Percentiles rank a stretch among this genome's conserved stretches.
phyloP scores from a whole-genome alignment of 2,329 filamentous ascomycete species.

The Hypomyces perniciosus region DNA sequence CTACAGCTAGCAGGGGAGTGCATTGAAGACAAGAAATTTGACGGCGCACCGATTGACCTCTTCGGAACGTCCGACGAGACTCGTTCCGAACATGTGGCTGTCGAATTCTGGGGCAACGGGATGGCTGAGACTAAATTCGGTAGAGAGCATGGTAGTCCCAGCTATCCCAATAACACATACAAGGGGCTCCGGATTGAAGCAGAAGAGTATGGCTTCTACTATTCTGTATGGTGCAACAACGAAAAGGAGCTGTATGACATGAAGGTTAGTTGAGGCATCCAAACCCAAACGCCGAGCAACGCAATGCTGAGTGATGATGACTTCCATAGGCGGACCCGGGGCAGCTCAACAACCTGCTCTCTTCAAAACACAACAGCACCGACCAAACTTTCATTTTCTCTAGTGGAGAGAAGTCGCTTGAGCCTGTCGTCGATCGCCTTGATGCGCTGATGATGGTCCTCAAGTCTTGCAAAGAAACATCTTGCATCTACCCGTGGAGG shows the following conservation, averaged over 20 bases:
- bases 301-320: conserved; percentile 5
- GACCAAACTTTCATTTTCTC: conserved; percentile 25
- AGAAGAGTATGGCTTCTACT: conserved; percentile 54
- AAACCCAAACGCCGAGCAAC: background rate
- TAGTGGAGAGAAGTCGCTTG: conserved; percentile 13
- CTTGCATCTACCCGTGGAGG: conserved; percentile 52
- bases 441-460: conserved; percentile 54
- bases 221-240: conserved; percentile 63
- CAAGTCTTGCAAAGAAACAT: conserved; percentile 52
- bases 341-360: conserved; percentile 42
- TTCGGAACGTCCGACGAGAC: conserved; percentile 23
- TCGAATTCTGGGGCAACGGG: conserved; percentile 51
- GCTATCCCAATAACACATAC: conserved; percentile 48
- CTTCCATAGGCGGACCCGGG: conserved; percentile 42
- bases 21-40: conserved; percentile 39
- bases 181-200: conserved; percentile 52
- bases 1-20: conserved; percentile 39
- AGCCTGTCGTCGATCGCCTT: conserved; percentile 41
- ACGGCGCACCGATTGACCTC: conserved; percentile 47
- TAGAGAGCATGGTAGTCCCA: conserved; percentile 9
- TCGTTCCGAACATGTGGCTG: conserved; percentile 46
- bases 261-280: conserved; percentile 26
- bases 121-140: conserved; percentile 30
- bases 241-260: conserved; percentile 63
- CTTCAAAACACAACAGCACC: conserved; percentile 15